These are phyloP conservation scores for Nosema muscidifuracis DNA, from an alignment of 371 early-diverging fungal genomes.

Conservation along the genomic window DNA sequence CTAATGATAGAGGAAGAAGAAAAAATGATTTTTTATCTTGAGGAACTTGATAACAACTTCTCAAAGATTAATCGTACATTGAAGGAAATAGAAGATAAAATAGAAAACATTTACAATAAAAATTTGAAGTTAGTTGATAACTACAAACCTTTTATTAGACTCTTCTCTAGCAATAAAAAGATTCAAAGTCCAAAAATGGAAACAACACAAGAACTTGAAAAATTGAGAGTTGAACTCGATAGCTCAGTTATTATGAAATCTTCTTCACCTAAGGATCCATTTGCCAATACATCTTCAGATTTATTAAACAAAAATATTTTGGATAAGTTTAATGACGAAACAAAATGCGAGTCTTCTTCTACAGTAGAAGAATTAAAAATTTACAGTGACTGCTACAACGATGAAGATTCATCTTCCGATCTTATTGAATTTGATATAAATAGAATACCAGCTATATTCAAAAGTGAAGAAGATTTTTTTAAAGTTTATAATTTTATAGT, in stretches of 20 bases:
- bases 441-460: conserved; percentile 45
- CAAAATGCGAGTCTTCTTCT: conserved; percentile 1
- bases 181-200: background rate
- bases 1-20: conserved; percentile 52
- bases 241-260: conserved; percentile 29
- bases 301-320: background rate
- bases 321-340: background rate
- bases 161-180: conserved; percentile 31
- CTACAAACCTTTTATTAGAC: conserved; percentile 28
- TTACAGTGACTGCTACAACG: background rate
- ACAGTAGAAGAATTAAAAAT: conserved; percentile 1
- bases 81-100: conserved; percentile 42
- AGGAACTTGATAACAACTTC: conserved; percentile 55
- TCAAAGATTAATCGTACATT: conserved; percentile 44
- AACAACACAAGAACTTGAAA: background rate
- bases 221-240: background rate
- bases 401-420: conserved; percentile 18
- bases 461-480: conserved; percentile 34
- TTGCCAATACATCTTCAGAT: conserved; percentile 17
- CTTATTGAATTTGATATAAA: conserved; percentile 31
- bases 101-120: conserved; percentile 7
- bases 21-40: conserved; percentile 42
- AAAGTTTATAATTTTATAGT: conserved; percentile 43
- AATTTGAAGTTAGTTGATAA: conserved; percentile 34
- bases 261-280: conserved; percentile 47